phyloP scores from a whole-genome alignment of 1,284 basidiomycete species.

The Athelia psychrophila region DNA sequence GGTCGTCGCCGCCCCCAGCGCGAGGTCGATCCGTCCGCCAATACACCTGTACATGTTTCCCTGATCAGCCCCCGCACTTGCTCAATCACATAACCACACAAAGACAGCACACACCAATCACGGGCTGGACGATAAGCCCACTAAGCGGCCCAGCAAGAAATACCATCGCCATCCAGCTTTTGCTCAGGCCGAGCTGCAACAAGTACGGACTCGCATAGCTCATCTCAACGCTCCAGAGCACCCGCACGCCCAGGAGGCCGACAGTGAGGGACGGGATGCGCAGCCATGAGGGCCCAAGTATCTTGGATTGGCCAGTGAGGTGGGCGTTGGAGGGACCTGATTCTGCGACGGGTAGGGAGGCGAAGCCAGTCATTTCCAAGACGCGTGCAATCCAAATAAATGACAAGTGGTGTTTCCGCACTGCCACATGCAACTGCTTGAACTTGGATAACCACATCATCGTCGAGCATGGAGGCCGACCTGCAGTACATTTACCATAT shows the following conservation, averaged over 20 bases:
- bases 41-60: constrained; percentile 44
- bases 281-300: constrained; percentile 59
- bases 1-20: constrained; percentile 82
- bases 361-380: constrained; percentile 49
- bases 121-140: constrained; percentile 89
- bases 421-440: no score
- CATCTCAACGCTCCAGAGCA: constrained; percentile 85
- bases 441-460: no score
- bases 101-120: constrained; percentile 67
- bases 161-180: constrained; percentile 86
- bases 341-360: constrained; percentile 36
- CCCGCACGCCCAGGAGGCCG: constrained; percentile 78
- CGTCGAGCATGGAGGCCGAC: no score
- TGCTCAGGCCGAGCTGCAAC: constrained; percentile 85
- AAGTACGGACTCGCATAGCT: constrained; percentile 83
- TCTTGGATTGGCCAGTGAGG: constrained; percentile 51
- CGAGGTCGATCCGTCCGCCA: constrained; percentile 86
- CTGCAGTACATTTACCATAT: no score
- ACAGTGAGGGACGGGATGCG: constrained; percentile 73
- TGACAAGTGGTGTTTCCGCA: no score
- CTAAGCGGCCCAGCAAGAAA: constrained; percentile 94
- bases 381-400: no score
- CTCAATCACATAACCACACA: no score
- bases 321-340: constrained; percentile 23
- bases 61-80: not conserved